Conservation (phyloP, 192 early-diverging fungal genomes). For the Gaertneriomyces semiglobifer region DNA sequence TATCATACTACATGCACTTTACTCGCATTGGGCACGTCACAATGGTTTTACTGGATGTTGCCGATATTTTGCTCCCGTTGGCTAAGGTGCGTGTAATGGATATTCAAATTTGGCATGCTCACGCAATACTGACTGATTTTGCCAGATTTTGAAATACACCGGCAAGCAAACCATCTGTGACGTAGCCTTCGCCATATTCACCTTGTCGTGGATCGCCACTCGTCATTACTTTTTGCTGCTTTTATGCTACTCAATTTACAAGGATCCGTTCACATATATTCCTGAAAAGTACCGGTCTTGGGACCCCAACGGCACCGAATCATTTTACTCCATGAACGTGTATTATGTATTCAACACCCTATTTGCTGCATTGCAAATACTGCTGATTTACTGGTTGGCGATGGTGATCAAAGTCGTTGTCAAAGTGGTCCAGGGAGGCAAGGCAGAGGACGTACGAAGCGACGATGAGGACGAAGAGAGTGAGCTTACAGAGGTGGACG, state of each 20-base stretch:
- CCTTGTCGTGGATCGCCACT: conserved; percentile 70
- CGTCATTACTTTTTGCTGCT: conserved; percentile 50
- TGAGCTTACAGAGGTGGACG: not conserved
- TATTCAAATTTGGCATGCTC: not conserved
- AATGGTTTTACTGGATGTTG: conserved; percentile 72
- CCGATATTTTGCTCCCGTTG: conserved; percentile 69
- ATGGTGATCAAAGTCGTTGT: conserved; percentile 66
- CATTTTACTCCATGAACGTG: conserved; percentile 23
- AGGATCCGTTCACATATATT: conserved; percentile 50
- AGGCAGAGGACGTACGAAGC: conserved; percentile 65
- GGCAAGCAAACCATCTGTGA: conserved; percentile 60
- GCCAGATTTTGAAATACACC: conserved; percentile 62
- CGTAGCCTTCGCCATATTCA: conserved; percentile 70
- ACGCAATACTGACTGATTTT: not conserved
- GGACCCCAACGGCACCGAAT: conserved; percentile 19
- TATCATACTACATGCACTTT: conserved; percentile 65
- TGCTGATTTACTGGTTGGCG: conserved; percentile 76
- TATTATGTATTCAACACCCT: conserved; percentile 45
- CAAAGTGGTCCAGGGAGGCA: conserved; percentile 60
- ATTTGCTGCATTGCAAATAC: conserved; percentile 59
- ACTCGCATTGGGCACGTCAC: conserved; percentile 78
- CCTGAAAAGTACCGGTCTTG: conserved; percentile 16
- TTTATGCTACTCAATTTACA: conserved; percentile 8
- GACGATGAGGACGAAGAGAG: conserved; percentile 40
- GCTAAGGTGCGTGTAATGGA: conserved; percentile 59